These are phyloP conservation scores for Pleurotus tuber-regium DNA, from an alignment of 768 basidiomycete species.

Conservation along the genomic window DNA sequence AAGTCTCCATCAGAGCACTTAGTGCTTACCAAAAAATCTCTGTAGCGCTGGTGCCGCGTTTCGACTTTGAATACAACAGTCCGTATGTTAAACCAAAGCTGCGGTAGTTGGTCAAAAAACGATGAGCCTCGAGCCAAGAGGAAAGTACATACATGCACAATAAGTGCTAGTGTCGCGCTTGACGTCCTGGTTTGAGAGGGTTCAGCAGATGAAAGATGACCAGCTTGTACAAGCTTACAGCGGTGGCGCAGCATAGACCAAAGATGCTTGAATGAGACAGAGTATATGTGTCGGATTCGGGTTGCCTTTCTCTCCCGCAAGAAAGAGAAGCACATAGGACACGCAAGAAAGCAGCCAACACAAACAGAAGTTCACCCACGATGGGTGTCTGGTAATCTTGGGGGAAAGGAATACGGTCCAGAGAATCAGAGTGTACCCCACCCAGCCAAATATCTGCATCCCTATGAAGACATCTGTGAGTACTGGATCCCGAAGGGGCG, in stretches of 20 bases:
- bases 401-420: constrained; percentile 8
- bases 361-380: constrained; percentile 12
- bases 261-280: constrained; percentile 11
- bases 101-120: not conserved
- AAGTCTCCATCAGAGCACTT: not conserved
- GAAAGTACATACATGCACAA: constrained; percentile 2
- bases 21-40: not conserved
- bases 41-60: not conserved
- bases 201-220: too few species aligned
- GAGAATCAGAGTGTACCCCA: constrained; percentile 5
- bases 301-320: constrained; percentile 5
- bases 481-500: not conserved
- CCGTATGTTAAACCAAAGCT: constrained; percentile 8
- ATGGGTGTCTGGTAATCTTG: not conserved
- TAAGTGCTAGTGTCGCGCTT: constrained; percentile 2
- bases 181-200: too few species aligned
- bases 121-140: not conserved
- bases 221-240: too few species aligned
- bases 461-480: constrained; percentile 9
- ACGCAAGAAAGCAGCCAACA: constrained; percentile 13
- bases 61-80: not conserved
- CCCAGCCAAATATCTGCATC: constrained; percentile 8
- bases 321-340: constrained; percentile 11
- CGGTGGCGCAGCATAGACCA: constrained; percentile 11
- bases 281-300: not conserved